Conservation (phyloP, 257 asterid genomes). For the Henckelia pumila region DNA sequence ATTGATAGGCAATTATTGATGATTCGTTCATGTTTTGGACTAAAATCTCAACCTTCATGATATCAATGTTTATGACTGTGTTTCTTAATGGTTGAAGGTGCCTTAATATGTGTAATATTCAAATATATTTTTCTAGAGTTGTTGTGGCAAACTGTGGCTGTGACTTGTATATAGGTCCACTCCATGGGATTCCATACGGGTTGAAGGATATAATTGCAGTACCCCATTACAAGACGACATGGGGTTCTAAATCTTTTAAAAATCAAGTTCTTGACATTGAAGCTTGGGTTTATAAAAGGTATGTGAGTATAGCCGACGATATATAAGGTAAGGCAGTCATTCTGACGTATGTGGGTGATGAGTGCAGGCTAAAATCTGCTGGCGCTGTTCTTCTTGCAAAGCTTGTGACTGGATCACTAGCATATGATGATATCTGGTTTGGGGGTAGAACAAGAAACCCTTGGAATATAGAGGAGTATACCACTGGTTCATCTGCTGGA, state of each 20-base stretch:
- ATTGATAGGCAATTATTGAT: background rate
- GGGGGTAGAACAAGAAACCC: constrained; percentile 98
- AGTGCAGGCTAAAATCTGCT: constrained; percentile 70
- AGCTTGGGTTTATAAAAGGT: constrained; percentile 98
- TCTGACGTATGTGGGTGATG: background rate
- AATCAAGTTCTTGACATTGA: constrained; percentile 80
- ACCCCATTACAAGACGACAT: constrained; percentile 83
- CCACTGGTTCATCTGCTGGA: constrained; percentile 99
- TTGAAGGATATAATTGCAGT: constrained; percentile 91
- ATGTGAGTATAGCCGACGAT: constrained; percentile 1
- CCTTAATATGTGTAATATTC: constrained; percentile 2
- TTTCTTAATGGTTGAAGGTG: constrained; percentile 10
- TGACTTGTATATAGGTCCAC: constrained; percentile 61
- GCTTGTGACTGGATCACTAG: constrained; percentile 83
- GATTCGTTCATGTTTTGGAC: background rate
- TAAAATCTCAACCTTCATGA: constrained; percentile 4
- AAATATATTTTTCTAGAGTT: background rate
- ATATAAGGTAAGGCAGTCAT: background rate
- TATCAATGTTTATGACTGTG: background rate
- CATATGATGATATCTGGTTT: constrained; percentile 94
- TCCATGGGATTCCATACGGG: constrained; percentile 96
- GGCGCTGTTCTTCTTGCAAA: constrained; percentile 92
- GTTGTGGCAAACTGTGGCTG: background rate
- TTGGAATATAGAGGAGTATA: constrained; percentile 85
- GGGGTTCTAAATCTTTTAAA: constrained; percentile 78